phyloP scores from a whole-genome alignment of 2,329 filamentous ascomycete species.

The Cryphonectria carpinicola region DNA sequence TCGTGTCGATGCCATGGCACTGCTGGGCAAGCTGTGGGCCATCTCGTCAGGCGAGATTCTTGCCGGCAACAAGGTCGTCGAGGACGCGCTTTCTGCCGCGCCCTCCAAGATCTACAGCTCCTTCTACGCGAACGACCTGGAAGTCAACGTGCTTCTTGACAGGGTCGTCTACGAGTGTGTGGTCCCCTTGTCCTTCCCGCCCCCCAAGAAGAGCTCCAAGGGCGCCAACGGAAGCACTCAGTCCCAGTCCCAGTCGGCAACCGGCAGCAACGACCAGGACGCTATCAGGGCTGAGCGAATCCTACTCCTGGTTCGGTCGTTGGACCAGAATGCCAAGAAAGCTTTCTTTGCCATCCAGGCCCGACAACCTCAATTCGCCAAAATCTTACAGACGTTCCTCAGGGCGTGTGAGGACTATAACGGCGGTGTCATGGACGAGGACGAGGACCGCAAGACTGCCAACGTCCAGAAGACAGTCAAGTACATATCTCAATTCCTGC shows the following conservation, averaged over 20 bases:
- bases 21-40: slow-evolving; percentile 89
- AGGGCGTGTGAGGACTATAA: slow-evolving; percentile 89
- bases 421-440: slow-evolving; percentile 77
- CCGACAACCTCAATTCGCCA: slow-evolving; percentile 74
- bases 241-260: slow-evolving; percentile 37
- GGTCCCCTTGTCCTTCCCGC: slow-evolving; percentile 86
- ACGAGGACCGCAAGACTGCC: slow-evolving; percentile 69
- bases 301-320: slow-evolving; percentile 75
- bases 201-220: slow-evolving; percentile 67
- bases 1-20: slow-evolving; percentile 82
- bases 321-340: slow-evolving; percentile 78
- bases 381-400: slow-evolving; percentile 75
- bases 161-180: slow-evolving; percentile 85
- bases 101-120: slow-evolving; percentile 85
- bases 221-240: slow-evolving; percentile 56
- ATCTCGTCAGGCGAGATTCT: slow-evolving; percentile 87
- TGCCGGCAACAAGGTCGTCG: slow-evolving; percentile 76
- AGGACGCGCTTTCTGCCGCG: slow-evolving; percentile 75
- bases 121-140: slow-evolving; percentile 86
- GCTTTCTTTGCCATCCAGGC: slow-evolving; percentile 88
- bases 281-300: slow-evolving; percentile 83
- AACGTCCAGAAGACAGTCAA: slow-evolving; percentile 74
- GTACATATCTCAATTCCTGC: slow-evolving; percentile 74
- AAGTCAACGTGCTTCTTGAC: slow-evolving; percentile 84
- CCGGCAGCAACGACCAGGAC: slow-evolving; percentile 64